These are phyloP conservation scores for Mariannaea sp. DNA, from an alignment of 2,329 filamentous ascomycete genomes.

Conservation along the genomic window DNA sequence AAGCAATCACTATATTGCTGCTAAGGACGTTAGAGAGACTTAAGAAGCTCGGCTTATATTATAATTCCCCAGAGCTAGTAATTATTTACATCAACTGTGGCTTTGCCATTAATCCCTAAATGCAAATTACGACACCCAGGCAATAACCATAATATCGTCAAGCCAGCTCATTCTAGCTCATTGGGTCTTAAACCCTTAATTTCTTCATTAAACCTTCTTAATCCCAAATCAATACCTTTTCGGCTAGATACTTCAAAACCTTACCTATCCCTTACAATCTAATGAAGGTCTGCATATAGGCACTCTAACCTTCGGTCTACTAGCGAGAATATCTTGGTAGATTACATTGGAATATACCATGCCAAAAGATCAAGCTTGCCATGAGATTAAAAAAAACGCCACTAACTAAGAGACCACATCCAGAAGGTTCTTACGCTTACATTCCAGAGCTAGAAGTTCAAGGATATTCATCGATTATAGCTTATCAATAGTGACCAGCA, in stretches of 20 bases:
- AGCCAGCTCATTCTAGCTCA: neutral
- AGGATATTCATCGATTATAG: neutral
- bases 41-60: neutral
- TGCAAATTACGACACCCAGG: neutral
- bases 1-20: no score
- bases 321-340: neutral
- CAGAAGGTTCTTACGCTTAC: neutral
- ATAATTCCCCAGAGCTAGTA: neutral
- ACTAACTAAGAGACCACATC: neutral
- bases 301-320: conserved; percentile 7
- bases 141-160: neutral
- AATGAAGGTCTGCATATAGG: conserved; percentile 1
- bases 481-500: neutral
- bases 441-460: neutral
- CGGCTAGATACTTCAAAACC: neutral
- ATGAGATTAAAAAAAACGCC: neutral
- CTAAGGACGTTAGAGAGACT: neutral
- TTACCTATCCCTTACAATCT: neutral
- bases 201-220: neutral
- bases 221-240: neutral
- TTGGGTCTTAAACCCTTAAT: conserved; percentile 3
- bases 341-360: neutral
- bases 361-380: neutral
- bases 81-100: conserved; percentile 3
- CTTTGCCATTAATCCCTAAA: neutral